Evolutionary conservation across 768 basidiomycete species (phyloP), one percentile per base, ranked within the genome.

Genomic region (Nidularia sp.): DNA sequence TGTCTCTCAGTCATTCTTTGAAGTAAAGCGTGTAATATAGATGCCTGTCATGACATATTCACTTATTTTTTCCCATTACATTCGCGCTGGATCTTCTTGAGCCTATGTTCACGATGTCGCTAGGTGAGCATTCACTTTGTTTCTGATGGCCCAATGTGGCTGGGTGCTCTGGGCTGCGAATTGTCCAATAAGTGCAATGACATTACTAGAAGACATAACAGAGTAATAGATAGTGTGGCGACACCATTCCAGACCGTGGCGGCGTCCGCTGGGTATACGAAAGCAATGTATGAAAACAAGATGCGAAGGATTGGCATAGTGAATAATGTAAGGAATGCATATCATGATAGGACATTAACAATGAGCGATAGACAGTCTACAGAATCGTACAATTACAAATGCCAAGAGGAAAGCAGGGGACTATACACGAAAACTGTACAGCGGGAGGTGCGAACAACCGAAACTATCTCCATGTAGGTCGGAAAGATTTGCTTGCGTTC

Each of bases 21-120:
- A 94, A 74, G 89, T 93, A 47, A 91, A 89, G 67, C 83, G 93
- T 67, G 87, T 92, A 59, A 87, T 93, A 70, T 90, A 80, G 72
- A 12, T 13, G 10, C 10, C 22, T 45, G 44, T 25, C 8, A 12
- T 45, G 29, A 51, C 22, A 42, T 7, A 45, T 42, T 31, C 34
- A 45, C 47, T 32, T 55, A 49, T 33, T 42, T 45, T 34, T 51
- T 52, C 54, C 48, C 35, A 47, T 39, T 39, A 9, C 36, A 39
- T 15, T 39, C 36, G 36, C 15, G 36, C 9, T 18, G 18, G 18
- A 18, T 18, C 18, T 18, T 18, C 18, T 18, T 18, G 18, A 18
- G 18, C 18, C 18, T 18, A 18, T 18, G 18, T 18, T 18, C 18
- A 18, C 18, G 18, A 18, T 18, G 18, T 18, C 18, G 18, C 18